Evolutionary conservation across 768 basidiomycete species (phyloP), one percentile per base, ranked within the genome.

Genomic region (Clavaria fumosa): DNA sequence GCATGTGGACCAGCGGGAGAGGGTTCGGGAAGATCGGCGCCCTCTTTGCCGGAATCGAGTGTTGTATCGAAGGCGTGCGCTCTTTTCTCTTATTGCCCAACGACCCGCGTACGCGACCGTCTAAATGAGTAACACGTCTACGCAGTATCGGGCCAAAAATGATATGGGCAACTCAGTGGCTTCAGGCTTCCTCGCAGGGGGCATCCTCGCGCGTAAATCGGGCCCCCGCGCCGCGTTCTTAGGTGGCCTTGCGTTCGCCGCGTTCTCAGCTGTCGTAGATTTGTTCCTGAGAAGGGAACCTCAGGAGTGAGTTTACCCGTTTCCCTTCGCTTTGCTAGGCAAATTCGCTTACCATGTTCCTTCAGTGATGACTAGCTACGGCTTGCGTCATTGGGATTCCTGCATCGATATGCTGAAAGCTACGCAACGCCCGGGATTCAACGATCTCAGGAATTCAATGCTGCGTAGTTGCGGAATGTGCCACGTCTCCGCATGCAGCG

Each of bases 1-100:
- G 78, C 23, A 93, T 96, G 88, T 88, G 75, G 75, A 64, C 67
- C 20, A 82, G 68, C 34, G 91, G 93, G 14, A 90, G 81, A 56
- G 81, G 88, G 1, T 96, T 96, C 50, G 90, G 77, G 0, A 91
- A 89, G 62, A 86, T 97, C 32, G 93, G 89, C 12, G 85, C 85
- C 9, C 51, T 97, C 31, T 97, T 85, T 54, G 80, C 89, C n/a
- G 90, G 91, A 19, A 75, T 86, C 5, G 93, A 97, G 60, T 97
- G 93, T 49, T 78, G 88, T 39, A 80, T 96, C 39, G 93, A 97
- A 61, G 83, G 78, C 46, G 91, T 84, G 57, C 53, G 89, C 75
- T 11, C 14, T 18, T 21, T 32, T 24, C 35, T 18, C 20, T 31
- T 9, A 38, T 23, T 38, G 18, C 30, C 28, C 10, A 14, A 9